These are phyloP conservation scores for Pythium vanterpoolii DNA, from an alignment of 352 stramenopile genomes.

Conservation along the genomic window DNA sequence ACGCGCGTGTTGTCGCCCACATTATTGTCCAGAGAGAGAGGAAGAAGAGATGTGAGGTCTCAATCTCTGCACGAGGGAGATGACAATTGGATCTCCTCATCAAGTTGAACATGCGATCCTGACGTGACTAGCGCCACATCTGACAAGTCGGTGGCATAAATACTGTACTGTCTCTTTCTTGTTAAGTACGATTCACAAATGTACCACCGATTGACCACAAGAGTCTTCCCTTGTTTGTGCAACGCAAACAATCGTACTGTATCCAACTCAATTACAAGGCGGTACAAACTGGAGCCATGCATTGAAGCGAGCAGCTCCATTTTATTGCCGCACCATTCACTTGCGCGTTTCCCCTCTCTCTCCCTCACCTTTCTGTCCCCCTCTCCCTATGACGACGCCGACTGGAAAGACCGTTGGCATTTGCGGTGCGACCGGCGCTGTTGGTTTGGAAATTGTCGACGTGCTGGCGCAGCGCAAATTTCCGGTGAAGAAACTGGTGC, in stretches of 20 bases:
- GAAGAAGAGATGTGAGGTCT: too few species aligned
- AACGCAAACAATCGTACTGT: conserved; percentile 8
- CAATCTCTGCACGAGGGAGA: background rate
- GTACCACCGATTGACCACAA: conserved; percentile 18
- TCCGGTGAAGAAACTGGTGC: conserved; percentile 89
- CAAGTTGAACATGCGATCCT: conserved; percentile 29
- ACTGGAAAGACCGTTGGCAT: conserved; percentile 74
- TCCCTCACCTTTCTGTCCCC: background rate
- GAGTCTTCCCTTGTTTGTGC: conserved; percentile 21
- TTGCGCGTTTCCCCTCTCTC: background rate
- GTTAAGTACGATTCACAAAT: conserved; percentile 8
- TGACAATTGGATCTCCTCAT: background rate
- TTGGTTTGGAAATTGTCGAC: conserved; percentile 96
- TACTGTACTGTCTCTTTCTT: background rate
- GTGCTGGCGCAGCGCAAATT: conserved; percentile 87
- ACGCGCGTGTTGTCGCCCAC: conserved; percentile 12
- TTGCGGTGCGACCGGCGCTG: conserved; percentile 89
- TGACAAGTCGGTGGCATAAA: background rate
- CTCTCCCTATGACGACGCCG: conserved; percentile 39
- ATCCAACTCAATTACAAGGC: background rate
- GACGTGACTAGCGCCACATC: conserved; percentile 38
- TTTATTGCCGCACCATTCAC: background rate
- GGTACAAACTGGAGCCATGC: background rate
- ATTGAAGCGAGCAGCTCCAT: conserved; percentile 21
- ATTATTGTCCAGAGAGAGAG: background rate